Evolutionary conservation across 805 yeast genomes (phyloP).

Genomic region (Nakazawaea anatomiae): DNA sequence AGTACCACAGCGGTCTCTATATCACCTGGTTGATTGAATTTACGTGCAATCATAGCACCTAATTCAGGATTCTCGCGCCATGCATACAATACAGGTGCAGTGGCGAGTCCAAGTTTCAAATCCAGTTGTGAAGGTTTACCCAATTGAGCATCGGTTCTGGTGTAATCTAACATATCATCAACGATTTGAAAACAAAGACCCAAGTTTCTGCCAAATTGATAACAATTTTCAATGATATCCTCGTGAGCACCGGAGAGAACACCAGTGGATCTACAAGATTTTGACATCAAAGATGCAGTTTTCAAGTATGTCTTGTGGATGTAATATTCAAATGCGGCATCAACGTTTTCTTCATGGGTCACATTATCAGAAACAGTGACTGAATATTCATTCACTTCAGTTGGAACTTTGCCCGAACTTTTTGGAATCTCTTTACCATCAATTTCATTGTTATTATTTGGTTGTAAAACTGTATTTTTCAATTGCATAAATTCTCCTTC

Average conservation of each 20-base stretch:
- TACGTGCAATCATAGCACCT: slow-evolving; percentile 78
- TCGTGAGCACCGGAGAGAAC: slow-evolving; percentile 82
- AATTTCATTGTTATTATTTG: slow-evolving; percentile 41
- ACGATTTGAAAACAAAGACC: slow-evolving; percentile 96
- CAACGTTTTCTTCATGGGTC: slow-evolving; percentile 61
- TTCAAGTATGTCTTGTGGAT: slow-evolving; percentile 92
- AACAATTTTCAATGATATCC: slow-evolving; percentile 74
- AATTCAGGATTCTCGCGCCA: slow-evolving; percentile 86
- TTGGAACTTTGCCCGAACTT: slow-evolving; percentile 60
- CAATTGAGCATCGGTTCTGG: slow-evolving; percentile 74
- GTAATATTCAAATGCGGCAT: slow-evolving; percentile 92
- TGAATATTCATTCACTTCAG: slow-evolving; percentile 52
- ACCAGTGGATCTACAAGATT: slow-evolving; percentile 89
- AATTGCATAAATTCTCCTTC: slow-evolving; percentile 99
- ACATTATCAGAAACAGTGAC: slow-evolving; percentile 25
- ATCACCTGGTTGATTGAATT: slow-evolving; percentile 78
- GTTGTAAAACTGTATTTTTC: slow-evolving; percentile 78
- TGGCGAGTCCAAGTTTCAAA: slow-evolving; percentile 87
- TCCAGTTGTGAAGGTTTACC: slow-evolving; percentile 98
- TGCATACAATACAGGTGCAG: slow-evolving; percentile 93
- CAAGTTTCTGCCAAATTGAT: slow-evolving; percentile 85
- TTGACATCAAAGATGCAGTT: slow-evolving; percentile 91
- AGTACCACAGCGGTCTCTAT: slow-evolving; percentile 74
- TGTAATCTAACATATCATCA: slow-evolving; percentile 93
- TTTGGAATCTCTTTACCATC: slow-evolving; percentile 40